Evolutionary conservation across 2,329 filamentous ascomycete species (phyloP).

Genomic region (Sclerotinia nivalis): DNA sequence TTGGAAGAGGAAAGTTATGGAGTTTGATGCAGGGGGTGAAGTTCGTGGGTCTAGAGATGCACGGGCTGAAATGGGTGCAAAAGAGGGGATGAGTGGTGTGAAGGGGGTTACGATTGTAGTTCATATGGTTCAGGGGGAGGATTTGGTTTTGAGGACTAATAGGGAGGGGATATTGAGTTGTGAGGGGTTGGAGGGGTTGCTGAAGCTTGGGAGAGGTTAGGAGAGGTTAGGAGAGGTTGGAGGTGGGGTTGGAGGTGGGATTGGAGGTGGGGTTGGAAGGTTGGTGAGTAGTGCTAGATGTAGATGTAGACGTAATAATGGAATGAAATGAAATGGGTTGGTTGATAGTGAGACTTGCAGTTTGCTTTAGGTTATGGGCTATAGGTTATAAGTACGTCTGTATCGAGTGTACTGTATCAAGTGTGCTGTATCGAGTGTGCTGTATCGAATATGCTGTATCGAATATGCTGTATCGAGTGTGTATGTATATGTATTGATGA

Average conservation of each 20-base stretch:
- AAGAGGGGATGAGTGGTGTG: conserved; percentile 22
- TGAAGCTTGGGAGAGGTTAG: neutral
- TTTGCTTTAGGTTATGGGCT: neutral
- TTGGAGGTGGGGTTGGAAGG: neutral
- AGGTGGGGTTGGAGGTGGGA: fast-evolving
- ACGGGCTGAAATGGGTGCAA: no score
- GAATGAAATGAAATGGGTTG: no score
- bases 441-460: no score
- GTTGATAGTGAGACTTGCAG: neutral
- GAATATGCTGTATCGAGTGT: no score
- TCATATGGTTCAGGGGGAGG: conserved; percentile 31
- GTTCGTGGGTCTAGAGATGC: neutral
- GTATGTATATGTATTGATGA: no score
- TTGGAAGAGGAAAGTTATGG: conserved; percentile 32
- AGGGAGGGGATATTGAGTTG: neutral
- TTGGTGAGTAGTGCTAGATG: neutral
- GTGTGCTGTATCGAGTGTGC: no score
- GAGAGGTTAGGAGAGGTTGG: fast-evolving
- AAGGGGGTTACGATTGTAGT: conserved; percentile 35
- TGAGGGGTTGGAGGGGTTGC: neutral
- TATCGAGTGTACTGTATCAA: no score
- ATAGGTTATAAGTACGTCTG: no score
- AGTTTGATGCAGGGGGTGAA: neutral
- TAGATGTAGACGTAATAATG: no score
- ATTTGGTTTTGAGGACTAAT: conserved; percentile 33